Evolutionary conservation across 805 yeast species (phyloP), one percentile per base, ranked within the genome.

Genomic region (Yamadazyma insecticola): DNA sequence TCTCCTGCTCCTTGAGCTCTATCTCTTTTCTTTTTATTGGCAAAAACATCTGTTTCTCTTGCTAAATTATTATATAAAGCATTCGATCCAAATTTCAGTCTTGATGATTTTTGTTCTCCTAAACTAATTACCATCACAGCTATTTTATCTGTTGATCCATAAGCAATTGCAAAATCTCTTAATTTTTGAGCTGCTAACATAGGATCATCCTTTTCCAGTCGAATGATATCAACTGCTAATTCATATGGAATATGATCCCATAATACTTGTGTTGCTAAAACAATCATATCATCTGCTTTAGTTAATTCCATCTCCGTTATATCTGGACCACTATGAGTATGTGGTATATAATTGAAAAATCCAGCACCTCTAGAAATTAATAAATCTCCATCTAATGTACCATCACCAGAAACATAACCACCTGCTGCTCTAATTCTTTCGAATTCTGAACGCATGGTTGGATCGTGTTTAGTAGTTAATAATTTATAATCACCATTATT

Each of bases 301-400:
- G 81, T 67, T 19, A 86, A 53, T 17, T 72, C 67, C 14, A 76
- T 60, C 31, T 74, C 77, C 10, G 78, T 67, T 16, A 87, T 78
- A 47, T 81, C 82, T 2, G 98, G 97, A 2, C 86, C 87, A 0
- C 95, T 83, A 50, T 83, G 87, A 16, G 90, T 76, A 50, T 87
- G 95, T 1, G 97, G 96, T 26, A 88, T 67, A 41, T 81, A 69
- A 43, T 83, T 82, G 53, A 82, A 81, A 51, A 83, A 89, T 0
- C 99, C 99, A 32, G 87, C 89, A 19, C 96, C 95, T 45, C 97
- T 73, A 2, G 96, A 85, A 29, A 88, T 84, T 29, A 78, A 80
- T 11, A 86, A 70, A 17, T 76, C 78, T 24, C 94, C 94, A 53
- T 90, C 96, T 26, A 88, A 69, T 39, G 81, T 79, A 32, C 90